A percentile compares a stretch with the other conserved stretches of the same genome.
phyloP scores from a whole-genome alignment of 1,284 basidiomycete genomes.

The Malassezia slooffiae region DNA sequence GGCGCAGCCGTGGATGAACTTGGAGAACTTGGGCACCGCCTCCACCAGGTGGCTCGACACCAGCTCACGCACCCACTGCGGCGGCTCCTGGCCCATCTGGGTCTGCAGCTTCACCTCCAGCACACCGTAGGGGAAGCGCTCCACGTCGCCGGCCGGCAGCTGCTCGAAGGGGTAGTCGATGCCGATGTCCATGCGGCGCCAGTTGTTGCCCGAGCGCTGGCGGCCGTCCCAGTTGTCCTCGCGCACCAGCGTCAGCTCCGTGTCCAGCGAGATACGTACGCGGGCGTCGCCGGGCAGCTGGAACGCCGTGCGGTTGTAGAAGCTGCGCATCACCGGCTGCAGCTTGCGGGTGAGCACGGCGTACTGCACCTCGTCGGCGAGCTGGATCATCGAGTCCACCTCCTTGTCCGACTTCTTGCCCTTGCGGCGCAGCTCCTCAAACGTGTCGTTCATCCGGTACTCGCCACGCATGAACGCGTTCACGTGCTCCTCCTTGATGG shows the following conservation, averaged over 20 bases:
- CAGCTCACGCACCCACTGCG: slow-evolving; percentile 88
- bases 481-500: slow-evolving; percentile 87
- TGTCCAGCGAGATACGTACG: slow-evolving; percentile 95
- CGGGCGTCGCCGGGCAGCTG: slow-evolving; percentile 95
- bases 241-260: slow-evolving; percentile 81
- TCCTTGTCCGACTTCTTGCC: slow-evolving; percentile 92
- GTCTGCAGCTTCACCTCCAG: slow-evolving; percentile 96
- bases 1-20: slow-evolving; percentile 96
- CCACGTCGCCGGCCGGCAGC: slow-evolving; percentile 59
- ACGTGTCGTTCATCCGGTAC: slow-evolving; percentile 87
- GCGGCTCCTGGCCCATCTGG: slow-evolving; percentile 88
- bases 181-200: slow-evolving; percentile 86
- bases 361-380: slow-evolving; percentile 93
- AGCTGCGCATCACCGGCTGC: slow-evolving; percentile 78
- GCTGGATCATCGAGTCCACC: slow-evolving; percentile 86
- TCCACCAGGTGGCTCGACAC: slow-evolving; percentile 74
- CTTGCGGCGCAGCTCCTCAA: slow-evolving; percentile 74
- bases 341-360: slow-evolving; percentile 73
- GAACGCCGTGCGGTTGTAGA: slow-evolving; percentile 98
- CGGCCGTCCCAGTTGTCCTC: slow-evolving; percentile 94
- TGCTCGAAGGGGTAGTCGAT: slow-evolving; percentile 83
- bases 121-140: slow-evolving; percentile 91
- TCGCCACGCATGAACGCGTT: slow-evolving; percentile 82
- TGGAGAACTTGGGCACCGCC: slow-evolving; percentile 55
- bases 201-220: slow-evolving; percentile 69